Evolutionary conservation across 805 yeast species (phyloP).

Genomic region (Saccharomyces paradoxus): DNA sequence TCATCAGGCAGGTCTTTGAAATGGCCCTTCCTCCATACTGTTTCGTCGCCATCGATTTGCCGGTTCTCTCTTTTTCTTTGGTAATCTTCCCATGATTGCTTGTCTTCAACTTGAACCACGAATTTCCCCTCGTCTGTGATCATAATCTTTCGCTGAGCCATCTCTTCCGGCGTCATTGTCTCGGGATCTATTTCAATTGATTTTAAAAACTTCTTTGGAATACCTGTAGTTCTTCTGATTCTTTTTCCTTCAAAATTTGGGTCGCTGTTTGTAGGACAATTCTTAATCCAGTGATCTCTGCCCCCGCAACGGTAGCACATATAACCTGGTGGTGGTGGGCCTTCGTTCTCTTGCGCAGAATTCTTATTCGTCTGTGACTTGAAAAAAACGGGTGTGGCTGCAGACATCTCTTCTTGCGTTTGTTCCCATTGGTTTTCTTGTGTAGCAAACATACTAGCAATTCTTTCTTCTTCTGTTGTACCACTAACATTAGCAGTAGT

Average conservation of each 20-base stretch:
- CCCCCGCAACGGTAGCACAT: conserved; percentile 95
- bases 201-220: conserved; percentile 85
- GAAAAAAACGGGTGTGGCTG: conserved; percentile 67
- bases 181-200: conserved; percentile 50
- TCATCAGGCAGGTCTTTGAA: conserved; percentile 42
- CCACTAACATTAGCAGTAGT: conserved; percentile 32
- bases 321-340: conserved; percentile 84
- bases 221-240: conserved; percentile 91
- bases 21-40: conserved; percentile 40
- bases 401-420: conserved; percentile 84
- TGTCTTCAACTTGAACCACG: conserved; percentile 93
- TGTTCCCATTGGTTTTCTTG: conserved; percentile 94
- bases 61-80: conserved; percentile 51
- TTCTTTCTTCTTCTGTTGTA: conserved; percentile 75
- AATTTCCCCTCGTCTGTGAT: conserved; percentile 92
- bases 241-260: conserved; percentile 91
- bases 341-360: conserved; percentile 41
- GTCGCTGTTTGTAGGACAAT: conserved; percentile 90
- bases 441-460: conserved; percentile 82
- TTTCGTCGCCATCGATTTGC: conserved; percentile 33
- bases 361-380: conserved; percentile 30
- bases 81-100: conserved; percentile 79
- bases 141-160: conserved; percentile 54
- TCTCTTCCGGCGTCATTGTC: conserved; percentile 58
- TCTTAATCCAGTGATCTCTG: conserved; percentile 90